Percentiles rank a stretch among this genome's conserved stretches.
Conservation (phyloP, 192 early-diverging fungal species). For the Dimargaris cristalligena region DNA sequence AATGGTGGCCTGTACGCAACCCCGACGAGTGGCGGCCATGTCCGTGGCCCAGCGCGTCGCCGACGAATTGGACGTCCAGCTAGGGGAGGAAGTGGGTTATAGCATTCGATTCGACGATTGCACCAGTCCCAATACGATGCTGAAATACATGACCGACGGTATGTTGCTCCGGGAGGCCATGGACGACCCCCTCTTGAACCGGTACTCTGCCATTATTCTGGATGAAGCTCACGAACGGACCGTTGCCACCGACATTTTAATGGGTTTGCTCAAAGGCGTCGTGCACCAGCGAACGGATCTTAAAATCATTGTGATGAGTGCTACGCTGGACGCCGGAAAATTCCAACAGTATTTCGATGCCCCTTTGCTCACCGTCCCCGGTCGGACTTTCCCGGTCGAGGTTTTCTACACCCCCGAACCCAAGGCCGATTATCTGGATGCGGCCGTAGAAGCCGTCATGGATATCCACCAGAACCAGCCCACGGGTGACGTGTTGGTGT, state of each 20-base stretch:
- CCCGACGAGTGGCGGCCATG: slow-evolving; percentile 98
- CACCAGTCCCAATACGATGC: slow-evolving; percentile 61
- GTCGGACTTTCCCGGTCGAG: slow-evolving; percentile 96
- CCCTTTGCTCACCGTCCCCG: slow-evolving; percentile 80
- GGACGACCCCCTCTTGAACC: slow-evolving; percentile 67
- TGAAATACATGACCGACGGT: slow-evolving; percentile 99
- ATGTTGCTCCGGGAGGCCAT: slow-evolving; percentile 97
- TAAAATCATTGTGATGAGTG: slow-evolving; percentile 92
- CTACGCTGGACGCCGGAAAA: slow-evolving; percentile 95
- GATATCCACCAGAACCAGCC: slow-evolving; percentile 89
- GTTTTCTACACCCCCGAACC: slow-evolving; percentile 95
- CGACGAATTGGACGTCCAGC: slow-evolving; percentile 82
- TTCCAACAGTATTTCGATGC: slow-evolving; percentile 99
- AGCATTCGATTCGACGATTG: slow-evolving; percentile 97
- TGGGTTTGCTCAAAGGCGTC: slow-evolving; percentile 94
- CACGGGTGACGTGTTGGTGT: slow-evolving; percentile 91
- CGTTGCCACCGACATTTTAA: slow-evolving; percentile 88
- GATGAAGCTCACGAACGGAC: slow-evolving; percentile 99
- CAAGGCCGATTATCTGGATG: slow-evolving; percentile 95
- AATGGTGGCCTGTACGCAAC: slow-evolving; percentile 97
- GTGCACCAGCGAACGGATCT: slow-evolving; percentile 59
- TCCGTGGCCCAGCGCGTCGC: slow-evolving; percentile 97
- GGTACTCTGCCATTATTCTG: slow-evolving; percentile 91
- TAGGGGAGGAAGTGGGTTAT: slow-evolving; percentile 96
- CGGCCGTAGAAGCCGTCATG: slow-evolving; percentile 84